Percentiles rank a stretch among this genome's conserved stretches.
phyloP scores from a whole-genome alignment of 495 filamentous ascomycete species.

The Trichoderma gamsii region DNA sequence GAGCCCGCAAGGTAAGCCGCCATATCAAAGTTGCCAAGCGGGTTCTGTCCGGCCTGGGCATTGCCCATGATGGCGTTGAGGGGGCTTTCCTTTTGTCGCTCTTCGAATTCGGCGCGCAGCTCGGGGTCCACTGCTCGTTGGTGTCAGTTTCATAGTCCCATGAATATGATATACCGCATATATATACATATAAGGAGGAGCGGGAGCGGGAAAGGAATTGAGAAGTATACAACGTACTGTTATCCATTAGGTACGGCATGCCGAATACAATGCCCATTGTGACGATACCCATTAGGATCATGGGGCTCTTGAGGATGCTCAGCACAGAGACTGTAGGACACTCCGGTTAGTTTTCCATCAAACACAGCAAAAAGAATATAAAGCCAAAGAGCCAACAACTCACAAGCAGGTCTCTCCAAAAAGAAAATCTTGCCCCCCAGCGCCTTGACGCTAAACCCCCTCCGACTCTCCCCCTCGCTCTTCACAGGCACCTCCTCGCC shows the following conservation, averaged over 20 bases:
- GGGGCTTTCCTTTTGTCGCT: conserved; percentile 71
- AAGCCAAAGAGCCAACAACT: conserved; percentile 30
- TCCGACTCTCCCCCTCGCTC: conserved; percentile 20
- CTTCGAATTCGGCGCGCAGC: conserved; percentile 84
- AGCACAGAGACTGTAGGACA: conserved; percentile 43
- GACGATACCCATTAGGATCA: conserved; percentile 84
- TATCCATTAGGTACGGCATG: conserved; percentile 90
- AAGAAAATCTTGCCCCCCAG: conserved; percentile 65
- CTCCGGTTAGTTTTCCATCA: conserved; percentile 13
- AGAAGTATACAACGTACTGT: conserved; percentile 58
- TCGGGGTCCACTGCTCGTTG: conserved; percentile 78
- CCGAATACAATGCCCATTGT: conserved; percentile 76
- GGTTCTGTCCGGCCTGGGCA: conserved; percentile 33
- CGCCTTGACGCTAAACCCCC: conserved; percentile 52
- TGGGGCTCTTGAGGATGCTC: conserved; percentile 80
- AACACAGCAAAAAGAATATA: background rate
- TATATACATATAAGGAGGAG: background rate
- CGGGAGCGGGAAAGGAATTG: conserved; percentile 5
- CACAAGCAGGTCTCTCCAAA: conserved; percentile 65
- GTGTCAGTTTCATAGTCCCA: background rate
- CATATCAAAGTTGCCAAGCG: conserved; percentile 73
- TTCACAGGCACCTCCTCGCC: conserved; percentile 52
- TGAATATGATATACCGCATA: background rate
- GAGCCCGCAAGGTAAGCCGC: conserved; percentile 71
- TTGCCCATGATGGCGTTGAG: conserved; percentile 47